Evolutionary conservation across 1,139 yeast genomes (phyloP).

Genomic region (Saccharomyces hybrid): DNA sequence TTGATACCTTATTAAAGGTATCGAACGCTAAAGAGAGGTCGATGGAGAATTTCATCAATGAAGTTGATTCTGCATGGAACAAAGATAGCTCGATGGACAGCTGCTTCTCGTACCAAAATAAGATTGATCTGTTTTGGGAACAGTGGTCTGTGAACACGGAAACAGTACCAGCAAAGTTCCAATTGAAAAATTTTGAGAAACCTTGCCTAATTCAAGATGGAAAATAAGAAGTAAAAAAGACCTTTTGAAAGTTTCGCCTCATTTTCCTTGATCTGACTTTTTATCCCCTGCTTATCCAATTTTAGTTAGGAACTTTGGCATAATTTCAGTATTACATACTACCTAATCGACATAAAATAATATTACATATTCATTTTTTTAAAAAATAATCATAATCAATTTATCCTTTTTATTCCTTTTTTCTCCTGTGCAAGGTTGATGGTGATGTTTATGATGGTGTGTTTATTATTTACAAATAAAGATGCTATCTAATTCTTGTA

Average conservation of each 20-base stretch:
- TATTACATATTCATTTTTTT: too few relatives aligned
- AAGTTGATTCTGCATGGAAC: conserved; percentile 3
- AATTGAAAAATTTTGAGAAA: not conserved
- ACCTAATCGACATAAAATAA: too few relatives aligned
- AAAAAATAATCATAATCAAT: too few relatives aligned
- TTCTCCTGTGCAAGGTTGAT: too few relatives aligned
- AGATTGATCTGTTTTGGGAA: not conserved
- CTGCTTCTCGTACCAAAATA: conserved; percentile 2
- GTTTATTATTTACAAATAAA: not conserved
- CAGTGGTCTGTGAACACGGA: not conserved
- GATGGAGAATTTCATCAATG: conserved; percentile 9
- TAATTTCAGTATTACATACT: not conserved
- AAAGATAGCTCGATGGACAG: conserved; percentile 2
- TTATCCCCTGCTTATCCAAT: not conserved
- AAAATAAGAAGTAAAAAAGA: not conserved
- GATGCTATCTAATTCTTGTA: not conserved
- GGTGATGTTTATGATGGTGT: not conserved
- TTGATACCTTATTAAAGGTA: conserved; percentile 12
- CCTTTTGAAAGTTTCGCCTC: not conserved
- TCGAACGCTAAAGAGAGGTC: conserved; percentile 16
- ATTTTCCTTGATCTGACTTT: not conserved
- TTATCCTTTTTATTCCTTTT: too few relatives aligned
- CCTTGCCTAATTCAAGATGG: not conserved
- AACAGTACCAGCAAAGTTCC: not conserved
- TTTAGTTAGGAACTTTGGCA: not conserved